Percentiles rank a stretch among this genome's conserved stretches.
Evolutionary conservation across 2,329 filamentous ascomycete species (phyloP).

Genomic region (Colletotrichum destructivum): DNA sequence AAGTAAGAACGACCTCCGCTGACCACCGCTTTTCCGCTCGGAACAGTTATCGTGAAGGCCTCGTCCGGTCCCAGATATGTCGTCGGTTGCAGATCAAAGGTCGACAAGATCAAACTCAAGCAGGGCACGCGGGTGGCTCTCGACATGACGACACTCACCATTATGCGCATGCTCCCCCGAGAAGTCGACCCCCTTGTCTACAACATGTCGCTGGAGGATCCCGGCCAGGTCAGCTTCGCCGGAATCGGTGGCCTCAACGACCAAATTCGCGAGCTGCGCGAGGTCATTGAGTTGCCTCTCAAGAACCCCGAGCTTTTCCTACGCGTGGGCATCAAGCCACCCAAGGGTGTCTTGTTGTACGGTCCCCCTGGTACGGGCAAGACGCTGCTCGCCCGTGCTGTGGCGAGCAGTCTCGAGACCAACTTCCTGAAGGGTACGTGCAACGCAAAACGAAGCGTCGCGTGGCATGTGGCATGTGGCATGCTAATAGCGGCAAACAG

Average conservation of each 20-base stretch:
- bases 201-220: conserved; percentile 99
- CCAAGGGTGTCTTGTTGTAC: conserved; percentile 96
- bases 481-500: conserved; percentile 61
- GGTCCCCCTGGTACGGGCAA: conserved; percentile 98
- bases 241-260: conserved; percentile 98
- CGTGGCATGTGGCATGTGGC: neutral
- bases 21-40: neutral
- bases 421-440: conserved; percentile 94
- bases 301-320: conserved; percentile 99
- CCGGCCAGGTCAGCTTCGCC: conserved; percentile 96
- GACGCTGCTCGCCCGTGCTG: conserved; percentile 92
- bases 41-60: conserved; percentile 94
- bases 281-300: conserved; percentile 97
- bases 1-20: neutral
- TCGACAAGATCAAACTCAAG: conserved; percentile 97
- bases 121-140: conserved; percentile 97
- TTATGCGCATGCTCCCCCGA: conserved; percentile 99
- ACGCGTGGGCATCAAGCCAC: conserved; percentile 97
- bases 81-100: conserved; percentile 97
- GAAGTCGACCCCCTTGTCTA: conserved; percentile 99
- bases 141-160: conserved; percentile 99
- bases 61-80: conserved; percentile 98
- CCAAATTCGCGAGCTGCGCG: conserved; percentile 95
- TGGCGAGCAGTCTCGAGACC: conserved; percentile 95
- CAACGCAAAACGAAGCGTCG: neutral